phyloP scores from a whole-genome alignment of 1,284 basidiomycete genomes.

The Ganoderma meredithae region DNA sequence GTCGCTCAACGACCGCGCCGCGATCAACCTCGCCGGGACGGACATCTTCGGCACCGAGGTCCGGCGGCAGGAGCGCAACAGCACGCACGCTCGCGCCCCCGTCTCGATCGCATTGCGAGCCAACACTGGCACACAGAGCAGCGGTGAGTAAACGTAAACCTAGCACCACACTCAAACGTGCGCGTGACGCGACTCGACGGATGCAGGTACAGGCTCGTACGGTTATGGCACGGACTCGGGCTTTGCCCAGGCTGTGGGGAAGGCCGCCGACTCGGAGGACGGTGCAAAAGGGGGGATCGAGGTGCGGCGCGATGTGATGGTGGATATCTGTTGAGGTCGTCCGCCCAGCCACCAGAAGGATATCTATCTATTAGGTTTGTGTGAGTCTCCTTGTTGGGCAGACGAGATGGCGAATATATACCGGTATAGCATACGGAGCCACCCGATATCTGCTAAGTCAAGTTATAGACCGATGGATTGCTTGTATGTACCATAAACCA shows the following conservation, averaged over 20 bases:
- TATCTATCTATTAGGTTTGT: too few species aligned
- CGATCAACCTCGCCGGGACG: background rate
- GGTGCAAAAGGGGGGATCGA: background rate
- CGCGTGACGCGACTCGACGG: background rate
- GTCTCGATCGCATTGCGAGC: background rate
- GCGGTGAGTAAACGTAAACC: background rate
- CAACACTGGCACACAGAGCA: background rate
- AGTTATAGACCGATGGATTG: background rate
- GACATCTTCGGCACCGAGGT: background rate
- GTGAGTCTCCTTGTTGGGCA: background rate
- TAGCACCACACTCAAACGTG: too few species aligned
- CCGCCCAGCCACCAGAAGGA: background rate
- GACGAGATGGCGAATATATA: background rate
- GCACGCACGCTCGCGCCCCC: background rate
- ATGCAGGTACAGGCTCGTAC: background rate
- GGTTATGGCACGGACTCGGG: background rate
- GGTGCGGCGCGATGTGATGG: background rate
- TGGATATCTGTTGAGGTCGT: background rate
- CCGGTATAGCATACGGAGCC: background rate
- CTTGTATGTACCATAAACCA: constrained; percentile 1
- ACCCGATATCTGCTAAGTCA: too few species aligned
- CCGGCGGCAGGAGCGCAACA: background rate
- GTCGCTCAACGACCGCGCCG: constrained; percentile 2
- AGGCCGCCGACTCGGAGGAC: background rate
- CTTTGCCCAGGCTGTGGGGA: background rate